phyloP scores from a whole-genome alignment of 1,139 yeast species.

The Ashbya aceris region DNA sequence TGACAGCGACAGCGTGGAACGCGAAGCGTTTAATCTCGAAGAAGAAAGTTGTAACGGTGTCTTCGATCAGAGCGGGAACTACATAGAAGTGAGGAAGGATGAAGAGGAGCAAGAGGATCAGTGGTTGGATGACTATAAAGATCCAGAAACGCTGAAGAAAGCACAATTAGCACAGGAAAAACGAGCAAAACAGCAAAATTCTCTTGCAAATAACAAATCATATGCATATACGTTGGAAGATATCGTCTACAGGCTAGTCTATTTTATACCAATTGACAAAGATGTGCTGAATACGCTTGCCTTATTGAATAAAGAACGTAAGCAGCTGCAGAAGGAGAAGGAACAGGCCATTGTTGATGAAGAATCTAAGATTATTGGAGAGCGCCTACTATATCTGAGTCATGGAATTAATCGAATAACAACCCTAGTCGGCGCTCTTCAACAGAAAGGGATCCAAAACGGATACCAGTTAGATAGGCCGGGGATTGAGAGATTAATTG shows the following conservation, averaged over 20 bases:
- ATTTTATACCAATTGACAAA: constrained; percentile 11
- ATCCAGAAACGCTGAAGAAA: constrained; percentile 5
- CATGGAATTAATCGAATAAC: constrained; percentile 19
- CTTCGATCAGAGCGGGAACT: constrained; percentile 23
- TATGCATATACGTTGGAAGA: constrained; percentile 14
- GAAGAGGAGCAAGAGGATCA: constrained; percentile 17
- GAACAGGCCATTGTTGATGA: constrained; percentile 3
- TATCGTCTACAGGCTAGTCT: constrained; percentile 16
- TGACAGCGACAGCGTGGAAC: neutral
- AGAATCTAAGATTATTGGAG: too few relatives aligned
- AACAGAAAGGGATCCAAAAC: constrained; percentile 20
- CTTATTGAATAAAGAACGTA: constrained; percentile 15
- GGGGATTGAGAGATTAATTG: constrained; percentile 10
- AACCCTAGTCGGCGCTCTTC: constrained; percentile 17
- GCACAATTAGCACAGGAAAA: constrained; percentile 6
- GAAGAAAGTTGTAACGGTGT: constrained; percentile 18
- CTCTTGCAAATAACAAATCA: neutral
- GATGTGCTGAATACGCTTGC: constrained; percentile 17
- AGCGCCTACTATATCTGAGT: constrained; percentile 6
- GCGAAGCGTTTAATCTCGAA: constrained; percentile 21
- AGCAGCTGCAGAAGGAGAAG: neutral
- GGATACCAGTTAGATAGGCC: constrained; percentile 15
- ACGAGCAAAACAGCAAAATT: neutral
- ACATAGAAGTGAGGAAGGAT: constrained; percentile 10
- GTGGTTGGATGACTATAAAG: constrained; percentile 17